Evolutionary conservation across 305 asterid species (phyloP).

Genomic region (Fraxinus dipetala): DNA sequence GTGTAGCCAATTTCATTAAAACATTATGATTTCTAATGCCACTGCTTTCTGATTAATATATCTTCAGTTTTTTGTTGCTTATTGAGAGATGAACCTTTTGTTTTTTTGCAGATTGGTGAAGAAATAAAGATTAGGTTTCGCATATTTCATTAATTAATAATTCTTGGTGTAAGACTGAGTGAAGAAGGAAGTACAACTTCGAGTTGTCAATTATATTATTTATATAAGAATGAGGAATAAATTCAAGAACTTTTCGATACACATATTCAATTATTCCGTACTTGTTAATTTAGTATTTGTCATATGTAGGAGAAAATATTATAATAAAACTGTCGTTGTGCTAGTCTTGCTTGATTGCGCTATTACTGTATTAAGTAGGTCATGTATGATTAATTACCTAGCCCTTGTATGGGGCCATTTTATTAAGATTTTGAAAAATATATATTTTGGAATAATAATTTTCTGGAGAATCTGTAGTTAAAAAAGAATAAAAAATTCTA

Average conservation of each 20-base stretch:
- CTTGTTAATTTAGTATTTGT: no score
- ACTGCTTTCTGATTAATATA: not conserved
- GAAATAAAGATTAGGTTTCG: not conserved
- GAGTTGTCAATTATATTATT: not conserved
- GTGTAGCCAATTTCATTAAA: not conserved
- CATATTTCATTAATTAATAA: not conserved
- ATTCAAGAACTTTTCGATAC: not conserved
- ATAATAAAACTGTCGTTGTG: no score
- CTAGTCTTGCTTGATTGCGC: no score
- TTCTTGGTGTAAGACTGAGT: not conserved
- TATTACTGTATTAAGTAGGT: no score
- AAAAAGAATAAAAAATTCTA: no score
- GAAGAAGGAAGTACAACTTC: not conserved
- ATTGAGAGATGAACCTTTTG: not conserved
- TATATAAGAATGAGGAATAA: not conserved
- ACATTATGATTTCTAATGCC: not conserved
- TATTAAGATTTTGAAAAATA: no score
- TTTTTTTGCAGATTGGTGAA: conserved; percentile 21
- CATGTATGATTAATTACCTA: no score
- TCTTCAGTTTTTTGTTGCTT: not conserved
- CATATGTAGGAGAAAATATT: no score
- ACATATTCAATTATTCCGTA: not conserved
- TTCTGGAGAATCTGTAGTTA: no score
- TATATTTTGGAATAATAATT: no score
- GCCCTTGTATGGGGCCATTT: no score